Base-by-base conservation (phyloP, 2,329 filamentous ascomycete genomes). In the Colletotrichum trifolii region DNA sequence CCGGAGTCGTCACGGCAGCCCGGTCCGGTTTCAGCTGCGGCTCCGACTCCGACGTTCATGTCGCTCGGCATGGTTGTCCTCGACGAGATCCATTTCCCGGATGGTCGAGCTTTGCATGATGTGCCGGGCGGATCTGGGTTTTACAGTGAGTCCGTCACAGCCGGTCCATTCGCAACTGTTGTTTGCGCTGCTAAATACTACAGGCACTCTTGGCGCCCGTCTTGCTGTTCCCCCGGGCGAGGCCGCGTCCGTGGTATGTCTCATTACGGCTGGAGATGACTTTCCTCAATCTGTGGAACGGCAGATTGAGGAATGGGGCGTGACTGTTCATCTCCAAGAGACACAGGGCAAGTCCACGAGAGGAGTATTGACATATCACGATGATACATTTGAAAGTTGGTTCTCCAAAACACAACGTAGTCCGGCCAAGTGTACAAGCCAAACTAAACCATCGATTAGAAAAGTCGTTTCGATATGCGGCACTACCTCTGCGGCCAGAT, bases 31-130 rank as follows among this genome's bases (percentile, higher is more conserved):
- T 1, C 25, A 25, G 25, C 25, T 25, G 25, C 25, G 54, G 43
- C 4, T n/a, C 46, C 50, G 57, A 40, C 50, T 52, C 52, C 57
- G 52, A 58, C 40, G 12, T 62, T 62, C 17, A 35, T 65, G 11
- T 56, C 62, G 47, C 57, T 65, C 62, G 57, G 62, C n/a, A 65
- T 61, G 57, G 58, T 65, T 6, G 58, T 65, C 13, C 40, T 65
- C 2, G 58, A 65, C 33, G 62, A 62, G 35, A 61, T 65, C 58
- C 58, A 43, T 45, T 59, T 54, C 15, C 49, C 54, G 33, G 64
- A 58, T 60, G 64, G 54, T 13, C 40, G 46, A 2, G 40, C 60
- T 34, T 40, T 57, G 46, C 17, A 42, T n/a, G 53, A 55, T 8
- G 42, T 60, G 10, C 56, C 62, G 12, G 49, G 48, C 39, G 66